Evolutionary conservation across 75 land plant species (phyloP).

Genomic region (Cryptomeria japonica): DNA sequence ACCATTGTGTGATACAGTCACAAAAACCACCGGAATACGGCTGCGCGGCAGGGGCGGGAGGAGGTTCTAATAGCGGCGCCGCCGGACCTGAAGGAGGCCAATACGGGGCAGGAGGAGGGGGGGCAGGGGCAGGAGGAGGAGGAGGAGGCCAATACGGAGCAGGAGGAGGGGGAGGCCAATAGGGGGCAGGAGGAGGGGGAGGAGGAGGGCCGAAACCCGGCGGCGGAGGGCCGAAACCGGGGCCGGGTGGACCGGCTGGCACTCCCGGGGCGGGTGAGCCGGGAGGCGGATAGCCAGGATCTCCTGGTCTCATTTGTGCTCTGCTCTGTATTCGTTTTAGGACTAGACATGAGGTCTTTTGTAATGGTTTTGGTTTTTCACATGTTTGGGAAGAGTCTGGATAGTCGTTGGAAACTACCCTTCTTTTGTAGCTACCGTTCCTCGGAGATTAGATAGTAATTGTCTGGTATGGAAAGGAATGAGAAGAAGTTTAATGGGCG

Average conservation of each 20-base stretch:
- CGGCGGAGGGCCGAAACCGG: not conserved
- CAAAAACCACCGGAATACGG: not conserved
- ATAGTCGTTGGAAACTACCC: not conserved
- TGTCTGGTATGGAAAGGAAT: too few relatives aligned
- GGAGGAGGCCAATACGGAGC: not conserved
- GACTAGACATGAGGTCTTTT: not conserved
- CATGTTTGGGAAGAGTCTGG: not conserved
- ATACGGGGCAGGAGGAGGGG: not conserved
- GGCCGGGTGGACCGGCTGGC: not conserved
- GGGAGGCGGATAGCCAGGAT: not conserved
- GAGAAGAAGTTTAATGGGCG: too few relatives aligned
- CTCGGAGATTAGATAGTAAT: too few relatives aligned
- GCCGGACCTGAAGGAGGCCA: not conserved
- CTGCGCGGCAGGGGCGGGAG: not conserved
- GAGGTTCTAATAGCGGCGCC: not conserved
- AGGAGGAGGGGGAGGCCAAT: not conserved
- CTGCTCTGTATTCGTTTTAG: not conserved
- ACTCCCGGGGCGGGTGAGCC: not conserved
- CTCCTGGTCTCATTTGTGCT: not conserved
- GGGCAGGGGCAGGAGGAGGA: not conserved
- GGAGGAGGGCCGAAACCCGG: not conserved
- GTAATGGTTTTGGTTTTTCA: not conserved
- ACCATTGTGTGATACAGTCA: not conserved
- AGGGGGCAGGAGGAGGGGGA: not conserved
- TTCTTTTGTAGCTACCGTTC: not conserved